Conservation (phyloP, 768 basidiomycete species). For the Melanogaster broomeanus region DNA sequence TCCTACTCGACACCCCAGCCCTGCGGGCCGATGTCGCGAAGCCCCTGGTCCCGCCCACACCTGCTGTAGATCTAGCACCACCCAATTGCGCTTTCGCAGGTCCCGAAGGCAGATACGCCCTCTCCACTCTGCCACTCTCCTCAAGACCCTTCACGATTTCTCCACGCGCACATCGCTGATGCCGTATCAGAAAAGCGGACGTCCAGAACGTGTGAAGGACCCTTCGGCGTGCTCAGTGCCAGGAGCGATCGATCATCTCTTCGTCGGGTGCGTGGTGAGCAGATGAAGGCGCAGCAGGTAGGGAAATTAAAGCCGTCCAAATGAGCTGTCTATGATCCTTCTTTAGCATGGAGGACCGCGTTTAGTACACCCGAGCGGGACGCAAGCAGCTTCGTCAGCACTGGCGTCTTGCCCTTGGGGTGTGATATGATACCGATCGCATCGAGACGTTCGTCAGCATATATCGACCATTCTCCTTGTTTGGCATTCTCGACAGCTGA, state of each 20-base stretch:
- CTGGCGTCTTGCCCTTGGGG: conserved; percentile 84
- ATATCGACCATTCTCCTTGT: conserved; percentile 70
- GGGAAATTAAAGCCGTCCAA: conserved; percentile 98
- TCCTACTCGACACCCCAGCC: conserved; percentile 42
- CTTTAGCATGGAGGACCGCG: conserved; percentile 91
- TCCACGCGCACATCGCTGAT: conserved; percentile 90
- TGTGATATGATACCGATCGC: conserved; percentile 91
- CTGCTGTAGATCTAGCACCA: too few species aligned
- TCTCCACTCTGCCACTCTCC: too few species aligned
- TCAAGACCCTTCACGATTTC: conserved; percentile 75
- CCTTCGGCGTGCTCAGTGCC: conserved; percentile 99
- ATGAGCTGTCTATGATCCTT: conserved; percentile 93
- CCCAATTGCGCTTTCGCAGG: too few species aligned
- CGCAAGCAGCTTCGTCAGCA: conserved; percentile 90
- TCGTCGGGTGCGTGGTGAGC: too few species aligned
- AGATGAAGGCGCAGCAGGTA: too few species aligned
- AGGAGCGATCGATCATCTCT: too few species aligned
- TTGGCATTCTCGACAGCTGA: conserved; percentile 60
- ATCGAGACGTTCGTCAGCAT: too few species aligned
- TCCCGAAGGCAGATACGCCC: too few species aligned
- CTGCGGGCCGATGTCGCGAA: conserved; percentile 29
- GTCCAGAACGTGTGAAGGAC: conserved; percentile 92
- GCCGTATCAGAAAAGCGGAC: conserved; percentile 97
- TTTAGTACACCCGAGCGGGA: conserved; percentile 92
- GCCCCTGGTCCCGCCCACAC: conserved; percentile 31